Evolutionary conservation across 2,329 filamentous ascomycete genomes (phyloP), one percentile per base, ranked within the genome.

Genomic region (Helminthosporium solani): DNA sequence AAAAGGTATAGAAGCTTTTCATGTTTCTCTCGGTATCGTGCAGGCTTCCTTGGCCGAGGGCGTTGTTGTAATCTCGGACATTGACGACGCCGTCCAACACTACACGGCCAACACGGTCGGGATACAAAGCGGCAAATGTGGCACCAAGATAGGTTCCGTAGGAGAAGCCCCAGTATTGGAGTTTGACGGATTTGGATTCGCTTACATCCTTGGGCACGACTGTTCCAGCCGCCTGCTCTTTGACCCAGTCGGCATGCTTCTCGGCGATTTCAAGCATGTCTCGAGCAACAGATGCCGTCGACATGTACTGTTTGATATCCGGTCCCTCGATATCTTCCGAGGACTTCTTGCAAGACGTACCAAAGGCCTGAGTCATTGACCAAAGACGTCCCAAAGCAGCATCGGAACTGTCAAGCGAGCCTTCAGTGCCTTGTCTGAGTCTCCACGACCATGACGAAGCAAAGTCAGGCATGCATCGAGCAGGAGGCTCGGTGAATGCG

Each of bases 251-350:
- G 7, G 67, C 73, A 33, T 75, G 67, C 25, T 56, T 65, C 49
- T 79, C 76, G 9, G 73, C 64, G 28, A 79, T 69, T 33, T 73
- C 70, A 7, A 79, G 58, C 74, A 79, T 78, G 49, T 80, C 76
- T 31, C 71, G 62, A 2, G 74, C 76, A 2, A 75, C 73, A 19
- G 70, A 72, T 1, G 75, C 73, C 0, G 77, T 78, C 14, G 71
- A 72, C 36, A 75, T 63, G 54, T 74, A 75, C 38, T 68, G 61
- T 48, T 70, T 70, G 51, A 75, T 72, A 31, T 74, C 56, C 2
- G 60, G 54, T 2, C 55, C 70, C 28, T 62, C 53, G 31, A 58
- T 59, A 5, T 54, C 52, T 1, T 56, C 57, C n/a, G 56, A 42
- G 2, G 53, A 44, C 15, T 56, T 37, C 18, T 59, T 59, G 50